These are phyloP conservation scores for Cadophora luteo-olivacea DNA, from an alignment of 2,329 filamentous ascomycete genomes.

Conservation along the genomic window DNA sequence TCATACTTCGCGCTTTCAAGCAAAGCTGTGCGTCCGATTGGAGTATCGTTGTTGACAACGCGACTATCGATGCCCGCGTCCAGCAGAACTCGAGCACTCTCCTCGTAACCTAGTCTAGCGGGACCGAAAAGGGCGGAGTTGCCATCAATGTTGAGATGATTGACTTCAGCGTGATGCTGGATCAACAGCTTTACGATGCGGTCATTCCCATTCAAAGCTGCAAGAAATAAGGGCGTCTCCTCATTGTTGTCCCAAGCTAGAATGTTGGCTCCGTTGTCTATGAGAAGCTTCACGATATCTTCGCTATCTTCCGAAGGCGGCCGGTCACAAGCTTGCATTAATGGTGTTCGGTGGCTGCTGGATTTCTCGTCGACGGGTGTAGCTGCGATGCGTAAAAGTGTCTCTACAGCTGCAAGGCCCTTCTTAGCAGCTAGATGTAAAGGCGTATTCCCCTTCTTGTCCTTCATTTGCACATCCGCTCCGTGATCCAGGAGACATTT, in stretches of 20 bases:
- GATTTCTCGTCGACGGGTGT: conserved; percentile 1
- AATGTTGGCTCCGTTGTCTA: background rate
- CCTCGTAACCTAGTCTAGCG: conserved; percentile 1
- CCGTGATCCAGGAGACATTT: background rate
- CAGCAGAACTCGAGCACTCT: background rate
- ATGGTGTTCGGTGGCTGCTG: background rate
- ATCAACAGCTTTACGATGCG: background rate
- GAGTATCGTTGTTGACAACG: background rate
- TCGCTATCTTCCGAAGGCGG: conserved; percentile 2
- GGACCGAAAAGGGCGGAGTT: conserved; percentile 5
- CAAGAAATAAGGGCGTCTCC: conserved; percentile 9
- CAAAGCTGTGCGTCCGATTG: conserved; percentile 1
- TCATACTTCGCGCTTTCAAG: conserved; percentile 4
- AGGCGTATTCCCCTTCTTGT: background rate
- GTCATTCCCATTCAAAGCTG: background rate
- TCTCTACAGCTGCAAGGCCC: background rate
- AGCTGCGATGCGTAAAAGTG: background rate
- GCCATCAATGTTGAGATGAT: conserved; percentile 8
- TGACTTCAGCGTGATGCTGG: background rate
- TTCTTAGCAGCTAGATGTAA: conserved; percentile 9
- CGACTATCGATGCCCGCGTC: background rate
- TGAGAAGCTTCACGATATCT: conserved; percentile 14
- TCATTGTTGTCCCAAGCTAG: conserved; percentile 4
- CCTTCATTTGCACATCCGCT: background rate
- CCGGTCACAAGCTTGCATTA: conserved; percentile 17